Evolutionary conservation across 768 basidiomycete genomes (phyloP).

Genomic region (Fibroporia radiculosa): DNA sequence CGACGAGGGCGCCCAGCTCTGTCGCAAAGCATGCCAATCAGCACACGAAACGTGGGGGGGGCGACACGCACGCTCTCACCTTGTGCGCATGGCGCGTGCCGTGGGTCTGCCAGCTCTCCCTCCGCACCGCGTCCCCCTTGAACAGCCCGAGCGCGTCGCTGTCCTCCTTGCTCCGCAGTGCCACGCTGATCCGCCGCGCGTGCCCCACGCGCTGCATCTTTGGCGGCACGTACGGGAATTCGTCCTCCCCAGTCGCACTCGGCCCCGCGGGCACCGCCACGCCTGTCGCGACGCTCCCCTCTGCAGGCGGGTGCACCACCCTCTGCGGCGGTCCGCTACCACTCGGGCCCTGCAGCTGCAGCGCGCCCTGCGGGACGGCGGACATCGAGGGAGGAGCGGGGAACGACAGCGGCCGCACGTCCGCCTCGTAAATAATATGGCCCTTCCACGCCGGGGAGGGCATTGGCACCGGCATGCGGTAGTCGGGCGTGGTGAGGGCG

Average conservation of each 20-base stretch:
- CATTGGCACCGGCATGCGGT: neutral
- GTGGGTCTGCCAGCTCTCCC: conserved; percentile 16
- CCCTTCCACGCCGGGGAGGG: neutral
- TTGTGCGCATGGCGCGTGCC: conserved; percentile 9
- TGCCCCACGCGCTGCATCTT: conserved; percentile 28
- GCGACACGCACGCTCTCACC: conserved; percentile 4
- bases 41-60: neutral
- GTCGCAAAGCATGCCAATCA: neutral
- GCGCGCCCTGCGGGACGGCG: neutral
- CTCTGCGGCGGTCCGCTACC: too few species aligned
- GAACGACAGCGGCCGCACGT: neutral
- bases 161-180: conserved; percentile 26
- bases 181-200: conserved; percentile 32
- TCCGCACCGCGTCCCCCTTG: neutral
- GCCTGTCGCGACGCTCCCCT: neutral
- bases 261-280: neutral
- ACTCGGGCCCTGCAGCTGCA: neutral
- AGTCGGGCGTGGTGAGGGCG: neutral
- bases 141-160: conserved; percentile 15
- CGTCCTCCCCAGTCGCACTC: conserved; percentile 4
- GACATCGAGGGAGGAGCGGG: neutral
- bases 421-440: conserved; percentile 1
- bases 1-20: conserved; percentile 11
- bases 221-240: conserved; percentile 26
- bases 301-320: neutral